These are phyloP conservation scores for Lathyrus tuberosus DNA, from an alignment of 306 rosid genomes.

Conservation along the genomic window DNA sequence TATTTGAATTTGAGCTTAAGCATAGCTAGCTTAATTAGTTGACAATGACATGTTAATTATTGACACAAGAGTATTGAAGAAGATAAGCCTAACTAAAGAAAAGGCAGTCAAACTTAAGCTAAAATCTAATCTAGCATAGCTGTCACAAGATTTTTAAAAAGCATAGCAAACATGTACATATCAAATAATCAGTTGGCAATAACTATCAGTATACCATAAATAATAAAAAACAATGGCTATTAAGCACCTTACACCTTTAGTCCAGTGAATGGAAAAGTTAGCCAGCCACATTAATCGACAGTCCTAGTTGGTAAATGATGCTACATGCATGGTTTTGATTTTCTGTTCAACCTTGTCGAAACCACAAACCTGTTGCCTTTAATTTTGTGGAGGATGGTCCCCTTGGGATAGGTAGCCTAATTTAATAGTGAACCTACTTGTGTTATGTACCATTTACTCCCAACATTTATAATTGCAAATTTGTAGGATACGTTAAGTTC, in stretches of 20 bases:
- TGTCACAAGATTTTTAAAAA: conserved; percentile 10
- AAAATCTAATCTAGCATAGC: background rate
- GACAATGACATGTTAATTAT: background rate
- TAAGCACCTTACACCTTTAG: too few species aligned
- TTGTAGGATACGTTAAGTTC: background rate
- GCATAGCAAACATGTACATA: background rate
- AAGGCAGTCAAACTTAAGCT: background rate
- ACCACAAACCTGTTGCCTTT: conserved; percentile 19
- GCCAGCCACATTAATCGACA: conserved; percentile 14
- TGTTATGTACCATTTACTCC: background rate
- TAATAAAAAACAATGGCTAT: background rate
- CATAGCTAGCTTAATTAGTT: background rate
- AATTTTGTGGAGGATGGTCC: conserved; percentile 36
- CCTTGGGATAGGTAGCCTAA: conserved; percentile 25
- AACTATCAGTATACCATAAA: background rate
- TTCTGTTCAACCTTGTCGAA: conserved; percentile 25
- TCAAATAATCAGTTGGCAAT: conserved; percentile 8
- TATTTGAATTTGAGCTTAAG: too few species aligned
- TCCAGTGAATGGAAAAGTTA: background rate
- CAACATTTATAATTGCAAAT: background rate
- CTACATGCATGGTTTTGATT: conserved; percentile 22
- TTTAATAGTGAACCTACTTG: conserved; percentile 20
- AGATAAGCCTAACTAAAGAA: background rate
- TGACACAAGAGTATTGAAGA: conserved; percentile 5
- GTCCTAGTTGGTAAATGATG: conserved; percentile 32